Evolutionary conservation across 106 monocot genomes (phyloP).

Genomic region (Ottelia alismoides): DNA sequence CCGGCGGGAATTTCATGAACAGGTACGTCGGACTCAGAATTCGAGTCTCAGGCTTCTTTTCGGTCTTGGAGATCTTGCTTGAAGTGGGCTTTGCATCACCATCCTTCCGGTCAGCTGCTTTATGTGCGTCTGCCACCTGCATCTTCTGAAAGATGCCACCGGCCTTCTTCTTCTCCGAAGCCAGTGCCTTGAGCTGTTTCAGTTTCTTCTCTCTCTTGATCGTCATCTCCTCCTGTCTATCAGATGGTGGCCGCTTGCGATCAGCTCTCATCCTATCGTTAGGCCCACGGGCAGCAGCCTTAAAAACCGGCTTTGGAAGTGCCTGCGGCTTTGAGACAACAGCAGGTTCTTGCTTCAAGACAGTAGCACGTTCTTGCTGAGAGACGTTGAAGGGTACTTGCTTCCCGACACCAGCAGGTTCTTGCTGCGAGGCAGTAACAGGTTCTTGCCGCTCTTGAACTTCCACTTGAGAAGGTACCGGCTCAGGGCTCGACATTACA

Average conservation of each 20-base stretch:
- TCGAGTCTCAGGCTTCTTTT: background rate
- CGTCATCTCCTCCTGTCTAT: slow-evolving; percentile 30
- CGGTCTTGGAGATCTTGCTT: slow-evolving; percentile 1
- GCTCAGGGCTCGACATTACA: background rate
- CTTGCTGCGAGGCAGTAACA: too few relatives aligned
- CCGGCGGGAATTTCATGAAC: slow-evolving; percentile 52
- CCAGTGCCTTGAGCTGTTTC: slow-evolving; percentile 35
- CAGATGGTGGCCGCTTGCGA: slow-evolving; percentile 4
- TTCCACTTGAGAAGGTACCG: background rate
- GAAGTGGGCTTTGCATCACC: background rate
- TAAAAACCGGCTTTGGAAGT: background rate
- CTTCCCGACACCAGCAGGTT: background rate
- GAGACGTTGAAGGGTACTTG: background rate
- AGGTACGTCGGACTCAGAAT: slow-evolving; percentile 30
- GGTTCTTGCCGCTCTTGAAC: background rate
- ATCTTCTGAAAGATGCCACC: slow-evolving; percentile 1
- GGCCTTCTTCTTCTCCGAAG: slow-evolving; percentile 37
- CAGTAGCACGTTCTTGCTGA: background rate
- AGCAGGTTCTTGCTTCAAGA: background rate
- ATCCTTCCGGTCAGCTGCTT: background rate
- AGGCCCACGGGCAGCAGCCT: background rate
- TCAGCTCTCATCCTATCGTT: background rate
- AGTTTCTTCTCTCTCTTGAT: slow-evolving; percentile 49
- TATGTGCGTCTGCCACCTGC: background rate
- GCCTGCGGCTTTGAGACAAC: too few relatives aligned